Percentiles rank a stretch among this genome's conserved stretches.
Evolutionary conservation across 805 yeast species (phyloP).

Genomic region (Tetrapisispora arboricola): DNA sequence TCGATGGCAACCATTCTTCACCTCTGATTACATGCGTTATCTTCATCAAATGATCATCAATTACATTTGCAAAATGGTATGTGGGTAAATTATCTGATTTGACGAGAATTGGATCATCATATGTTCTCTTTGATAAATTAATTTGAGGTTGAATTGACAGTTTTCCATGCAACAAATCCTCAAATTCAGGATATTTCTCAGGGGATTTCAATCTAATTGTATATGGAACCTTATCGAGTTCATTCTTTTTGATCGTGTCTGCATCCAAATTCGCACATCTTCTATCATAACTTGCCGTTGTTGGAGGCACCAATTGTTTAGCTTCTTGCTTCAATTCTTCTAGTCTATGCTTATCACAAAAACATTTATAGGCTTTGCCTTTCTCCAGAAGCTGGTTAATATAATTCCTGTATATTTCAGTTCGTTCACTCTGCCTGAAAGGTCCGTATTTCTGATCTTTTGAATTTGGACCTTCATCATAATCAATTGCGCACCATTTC

Average conservation of each 20-base stretch:
- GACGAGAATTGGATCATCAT: constrained; percentile 79
- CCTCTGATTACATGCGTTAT: constrained; percentile 94
- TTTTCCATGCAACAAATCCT: constrained; percentile 70
- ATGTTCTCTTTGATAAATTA: constrained; percentile 59
- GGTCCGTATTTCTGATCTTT: constrained; percentile 88
- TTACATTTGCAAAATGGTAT: constrained; percentile 90
- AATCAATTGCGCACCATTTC: constrained; percentile 60
- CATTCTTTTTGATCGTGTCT: constrained; percentile 33
- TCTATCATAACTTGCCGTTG: constrained; percentile 86
- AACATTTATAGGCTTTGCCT: constrained; percentile 79
- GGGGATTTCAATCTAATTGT: constrained; percentile 78
- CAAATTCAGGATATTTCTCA: constrained; percentile 49
- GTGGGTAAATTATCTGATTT: constrained; percentile 96
- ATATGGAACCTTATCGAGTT: constrained; percentile 30
- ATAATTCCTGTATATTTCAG: constrained; percentile 52
- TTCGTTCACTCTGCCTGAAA: constrained; percentile 76
- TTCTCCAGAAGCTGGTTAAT: constrained; percentile 44
- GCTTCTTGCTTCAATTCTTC: constrained; percentile 63
- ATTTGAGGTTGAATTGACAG: constrained; percentile 72
- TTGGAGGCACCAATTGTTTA: constrained; percentile 67
- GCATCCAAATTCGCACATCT: constrained; percentile 45
- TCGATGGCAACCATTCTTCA: constrained; percentile 95
- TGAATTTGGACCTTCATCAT: constrained; percentile 74
- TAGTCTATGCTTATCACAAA: constrained; percentile 73
- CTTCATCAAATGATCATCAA: constrained; percentile 88